Conservation (phyloP, 208 protist species). For the Trypanosoma cruzi region DNA sequence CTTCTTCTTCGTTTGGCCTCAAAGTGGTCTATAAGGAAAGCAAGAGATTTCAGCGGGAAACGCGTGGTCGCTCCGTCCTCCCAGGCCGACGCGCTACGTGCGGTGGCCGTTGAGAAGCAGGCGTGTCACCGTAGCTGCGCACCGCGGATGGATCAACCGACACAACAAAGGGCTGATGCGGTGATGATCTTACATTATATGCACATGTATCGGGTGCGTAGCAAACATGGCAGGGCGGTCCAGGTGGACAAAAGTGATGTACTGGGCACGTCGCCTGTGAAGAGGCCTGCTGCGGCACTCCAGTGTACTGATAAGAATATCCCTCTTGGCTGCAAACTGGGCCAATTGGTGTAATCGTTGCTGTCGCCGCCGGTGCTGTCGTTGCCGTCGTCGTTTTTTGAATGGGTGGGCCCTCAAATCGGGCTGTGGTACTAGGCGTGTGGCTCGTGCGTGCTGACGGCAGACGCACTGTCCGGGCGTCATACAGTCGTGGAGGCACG, state of each 20-base stretch:
- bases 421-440: conserved; percentile 9
- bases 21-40: too few species aligned
- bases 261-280: conserved; percentile 35
- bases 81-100: background rate
- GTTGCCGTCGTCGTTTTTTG: conserved; percentile 5
- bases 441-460: conserved; percentile 9
- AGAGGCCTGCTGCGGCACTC: background rate
- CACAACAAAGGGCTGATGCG: conserved; percentile 70
- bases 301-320: background rate
- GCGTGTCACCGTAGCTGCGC: conserved; percentile 28
- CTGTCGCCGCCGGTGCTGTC: background rate
- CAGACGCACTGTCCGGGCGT: conserved; percentile 1
- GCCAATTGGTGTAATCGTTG: background rate
- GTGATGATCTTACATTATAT: conserved; percentile 18
- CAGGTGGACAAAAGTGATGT: conserved; percentile 34
- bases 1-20: too few species aligned
- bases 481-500: conserved; percentile 11
- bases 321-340: background rate
- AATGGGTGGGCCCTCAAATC: conserved; percentile 3
- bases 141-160: conserved; percentile 41
- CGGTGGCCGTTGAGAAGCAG: conserved; percentile 10
- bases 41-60: conserved; percentile 5
- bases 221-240: conserved; percentile 72
- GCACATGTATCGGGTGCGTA: conserved; percentile 53
- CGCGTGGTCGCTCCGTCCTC: background rate